A percentile compares a stretch with the other conserved stretches of the same genome.
phyloP scores from a whole-genome alignment of 2,329 filamentous ascomycete genomes.

The Scedosporium boydii region DNA sequence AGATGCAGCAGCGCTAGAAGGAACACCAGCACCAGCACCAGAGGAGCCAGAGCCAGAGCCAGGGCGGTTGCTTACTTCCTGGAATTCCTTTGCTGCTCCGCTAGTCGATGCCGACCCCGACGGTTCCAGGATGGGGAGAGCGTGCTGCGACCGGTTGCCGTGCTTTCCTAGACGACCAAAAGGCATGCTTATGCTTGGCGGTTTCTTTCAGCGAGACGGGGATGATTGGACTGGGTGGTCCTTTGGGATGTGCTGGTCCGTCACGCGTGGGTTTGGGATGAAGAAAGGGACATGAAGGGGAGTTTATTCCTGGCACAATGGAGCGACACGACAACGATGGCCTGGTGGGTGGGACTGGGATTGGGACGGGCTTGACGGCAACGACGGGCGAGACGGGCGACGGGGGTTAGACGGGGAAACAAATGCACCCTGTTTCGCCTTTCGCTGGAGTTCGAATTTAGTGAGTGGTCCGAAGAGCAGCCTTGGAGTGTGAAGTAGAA shows the following conservation, averaged over 20 bases:
- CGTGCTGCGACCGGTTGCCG: conserved; percentile 48
- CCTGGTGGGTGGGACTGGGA: background rate
- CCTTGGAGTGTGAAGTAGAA: too few species aligned
- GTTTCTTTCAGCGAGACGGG: background rate
- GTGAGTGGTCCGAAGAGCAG: too few species aligned
- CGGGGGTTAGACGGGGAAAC: background rate
- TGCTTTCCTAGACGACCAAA: conserved; percentile 46
- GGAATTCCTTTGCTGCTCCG: background rate
- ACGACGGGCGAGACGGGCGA: background rate
- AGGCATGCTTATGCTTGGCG: conserved; percentile 11
- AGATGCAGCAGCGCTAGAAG: background rate
- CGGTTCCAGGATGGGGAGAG: conserved; percentile 28
- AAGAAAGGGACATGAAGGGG: background rate
- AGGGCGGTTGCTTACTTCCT: background rate
- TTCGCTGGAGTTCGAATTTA: too few species aligned
- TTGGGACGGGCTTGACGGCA: background rate
- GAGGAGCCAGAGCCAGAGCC: background rate
- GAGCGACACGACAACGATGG: background rate
- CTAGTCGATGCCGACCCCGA: conserved; percentile 12
- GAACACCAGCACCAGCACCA: background rate
- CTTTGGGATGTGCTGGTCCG: background rate
- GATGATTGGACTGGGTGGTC: background rate
- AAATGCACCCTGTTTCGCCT: too few species aligned
- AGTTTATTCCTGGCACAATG: background rate
- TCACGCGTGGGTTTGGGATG: background rate